Conservation (phyloP, 371 early-diverging fungal species). For the Mortierella sp. region DNA sequence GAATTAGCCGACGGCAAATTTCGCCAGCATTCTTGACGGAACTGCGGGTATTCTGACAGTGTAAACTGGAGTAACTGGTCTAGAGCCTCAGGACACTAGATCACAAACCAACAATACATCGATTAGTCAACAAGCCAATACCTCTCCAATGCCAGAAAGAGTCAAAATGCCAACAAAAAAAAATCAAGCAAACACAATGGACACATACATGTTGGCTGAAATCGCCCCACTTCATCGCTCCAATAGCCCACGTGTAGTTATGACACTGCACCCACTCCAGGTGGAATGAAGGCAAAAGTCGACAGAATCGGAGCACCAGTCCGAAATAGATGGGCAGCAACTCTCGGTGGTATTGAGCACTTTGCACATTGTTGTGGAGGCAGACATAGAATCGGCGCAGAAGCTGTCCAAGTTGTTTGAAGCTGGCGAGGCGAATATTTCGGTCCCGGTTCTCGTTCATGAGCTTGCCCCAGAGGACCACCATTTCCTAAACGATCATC, state of each 20-base stretch:
- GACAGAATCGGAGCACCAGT: slow-evolving; percentile 35
- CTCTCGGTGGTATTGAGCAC: slow-evolving; percentile 38
- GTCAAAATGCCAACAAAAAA: no score
- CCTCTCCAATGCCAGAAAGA: not conserved
- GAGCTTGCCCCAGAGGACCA: slow-evolving; percentile 42
- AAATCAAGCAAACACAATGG: no score
- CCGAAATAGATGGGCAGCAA: slow-evolving; percentile 49
- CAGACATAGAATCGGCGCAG: slow-evolving; percentile 46
- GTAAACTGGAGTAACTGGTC: slow-evolving; percentile 30
- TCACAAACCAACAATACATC: not conserved
- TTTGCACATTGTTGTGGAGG: slow-evolving; percentile 33
- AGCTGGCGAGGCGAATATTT: slow-evolving; percentile 23
- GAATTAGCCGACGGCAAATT: slow-evolving; percentile 10
- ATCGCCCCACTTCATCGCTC: slow-evolving; percentile 47
- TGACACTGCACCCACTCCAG: slow-evolving; percentile 37
- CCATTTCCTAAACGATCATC: slow-evolving; percentile 34
- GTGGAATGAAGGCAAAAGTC: slow-evolving; percentile 16
- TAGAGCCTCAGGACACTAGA: slow-evolving; percentile 43
- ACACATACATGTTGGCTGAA: slow-evolving; percentile 37
- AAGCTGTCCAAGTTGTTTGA: slow-evolving; percentile 21
- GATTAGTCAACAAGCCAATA: no score
- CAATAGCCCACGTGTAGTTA: slow-evolving; percentile 43
- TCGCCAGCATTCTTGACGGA: slow-evolving; percentile 43
- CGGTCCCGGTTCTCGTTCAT: slow-evolving; percentile 24
- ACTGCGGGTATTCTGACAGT: slow-evolving; percentile 20